Conservation (phyloP, 768 basidiomycete species). For the Russula emetica region DNA sequence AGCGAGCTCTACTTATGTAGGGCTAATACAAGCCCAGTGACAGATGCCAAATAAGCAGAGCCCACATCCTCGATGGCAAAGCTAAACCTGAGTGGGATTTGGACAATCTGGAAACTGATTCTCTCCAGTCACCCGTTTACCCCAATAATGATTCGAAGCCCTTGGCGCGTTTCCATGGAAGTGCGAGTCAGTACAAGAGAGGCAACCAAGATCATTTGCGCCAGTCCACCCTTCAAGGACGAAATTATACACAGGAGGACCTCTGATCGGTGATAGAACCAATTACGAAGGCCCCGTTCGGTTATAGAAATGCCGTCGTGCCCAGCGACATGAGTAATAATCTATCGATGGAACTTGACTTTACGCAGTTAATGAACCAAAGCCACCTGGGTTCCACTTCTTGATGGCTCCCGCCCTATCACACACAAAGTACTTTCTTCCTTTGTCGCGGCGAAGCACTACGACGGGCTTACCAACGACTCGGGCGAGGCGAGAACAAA, state of each 20-base stretch:
- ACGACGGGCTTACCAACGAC: not conserved
- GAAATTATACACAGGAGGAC: not conserved
- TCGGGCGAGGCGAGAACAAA: not conserved
- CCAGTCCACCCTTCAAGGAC: not conserved
- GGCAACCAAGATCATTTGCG: slow-evolving; percentile 18
- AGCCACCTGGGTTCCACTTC: not conserved
- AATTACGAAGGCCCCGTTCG: not conserved
- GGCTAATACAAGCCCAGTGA: not conserved
- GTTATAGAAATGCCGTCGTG: slow-evolving; percentile 16
- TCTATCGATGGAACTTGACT: slow-evolving; percentile 11
- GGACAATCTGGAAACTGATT: not conserved
- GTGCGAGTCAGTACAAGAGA: not conserved
- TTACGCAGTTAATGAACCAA: not conserved
- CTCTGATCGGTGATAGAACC: slow-evolving; percentile 9
- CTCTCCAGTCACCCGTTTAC: slow-evolving; percentile 1
- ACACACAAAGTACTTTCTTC: slow-evolving; percentile 1
- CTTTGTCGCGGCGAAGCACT: not conserved
- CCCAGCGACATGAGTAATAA: not conserved
- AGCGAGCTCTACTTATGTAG: not conserved
- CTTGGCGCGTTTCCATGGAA: not conserved
- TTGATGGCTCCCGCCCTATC: slow-evolving; percentile 11
- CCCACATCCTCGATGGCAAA: not conserved
- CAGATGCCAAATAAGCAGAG: slow-evolving; percentile 7
- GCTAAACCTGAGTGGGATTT: not conserved
- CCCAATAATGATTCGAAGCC: not conserved